These are phyloP conservation scores for Chaetothyriales sp. DNA, from an alignment of 2,329 filamentous ascomycete genomes.

Conservation along the genomic window DNA sequence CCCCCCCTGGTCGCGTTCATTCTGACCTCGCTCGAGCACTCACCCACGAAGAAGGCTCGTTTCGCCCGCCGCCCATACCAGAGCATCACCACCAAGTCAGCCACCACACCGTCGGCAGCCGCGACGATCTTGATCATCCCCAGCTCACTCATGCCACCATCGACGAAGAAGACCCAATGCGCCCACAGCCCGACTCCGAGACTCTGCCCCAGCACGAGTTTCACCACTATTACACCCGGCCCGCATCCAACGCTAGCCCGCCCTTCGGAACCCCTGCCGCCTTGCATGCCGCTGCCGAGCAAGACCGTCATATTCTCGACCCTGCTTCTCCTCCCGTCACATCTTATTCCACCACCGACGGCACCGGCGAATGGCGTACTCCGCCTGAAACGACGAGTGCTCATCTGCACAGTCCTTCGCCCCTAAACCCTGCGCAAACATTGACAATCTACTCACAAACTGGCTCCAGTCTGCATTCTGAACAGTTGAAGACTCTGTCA, in stretches of 20 bases:
- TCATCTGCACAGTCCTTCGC: not conserved
- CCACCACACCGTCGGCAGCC: not conserved
- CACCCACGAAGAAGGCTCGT: not conserved
- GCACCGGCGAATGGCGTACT: not conserved
- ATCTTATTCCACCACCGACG: not conserved
- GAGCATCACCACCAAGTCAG: not conserved
- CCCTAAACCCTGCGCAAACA: not conserved
- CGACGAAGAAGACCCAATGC: not conserved
- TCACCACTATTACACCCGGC: not conserved
- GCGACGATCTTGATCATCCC: not conserved
- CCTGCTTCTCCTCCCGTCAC: not conserved
- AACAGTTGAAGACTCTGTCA: not conserved
- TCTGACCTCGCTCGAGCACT: not conserved
- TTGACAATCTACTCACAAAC: not conserved
- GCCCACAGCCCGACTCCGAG: not conserved
- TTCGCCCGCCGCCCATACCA: not conserved
- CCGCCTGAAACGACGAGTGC: not conserved
- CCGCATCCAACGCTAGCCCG: not conserved
- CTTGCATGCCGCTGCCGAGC: not conserved
- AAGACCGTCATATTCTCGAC: not conserved
- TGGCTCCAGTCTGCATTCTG: not conserved
- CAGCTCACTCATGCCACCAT: not conserved
- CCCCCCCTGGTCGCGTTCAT: no score
- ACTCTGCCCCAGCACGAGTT: not conserved
- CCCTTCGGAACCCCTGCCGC: not conserved